Percentiles rank a stretch among this genome's conserved stretches.
phyloP scores from a whole-genome alignment of 805 yeast species.

The Barnettozyma salicaria region DNA sequence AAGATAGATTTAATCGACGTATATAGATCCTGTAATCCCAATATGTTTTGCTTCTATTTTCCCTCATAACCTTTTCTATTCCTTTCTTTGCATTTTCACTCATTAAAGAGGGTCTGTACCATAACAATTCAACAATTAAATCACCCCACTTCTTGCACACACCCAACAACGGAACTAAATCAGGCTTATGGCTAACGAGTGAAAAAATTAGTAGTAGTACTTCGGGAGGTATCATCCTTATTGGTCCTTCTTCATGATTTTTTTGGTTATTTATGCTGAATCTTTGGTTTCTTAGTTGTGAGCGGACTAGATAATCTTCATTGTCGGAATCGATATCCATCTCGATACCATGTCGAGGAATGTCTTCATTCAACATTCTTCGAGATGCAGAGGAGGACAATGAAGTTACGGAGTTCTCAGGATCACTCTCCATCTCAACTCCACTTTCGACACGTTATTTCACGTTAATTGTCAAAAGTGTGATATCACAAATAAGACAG shows the following conservation, averaged over 20 bases:
- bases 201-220: conserved; percentile 62
- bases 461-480: no score
- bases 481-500: background rate
- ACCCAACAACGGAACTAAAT: conserved; percentile 54
- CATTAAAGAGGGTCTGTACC: conserved; percentile 81
- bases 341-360: conserved; percentile 10
- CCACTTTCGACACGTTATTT: no score
- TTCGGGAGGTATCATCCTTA: conserved; percentile 41
- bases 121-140: conserved; percentile 68
- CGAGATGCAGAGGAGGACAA: conserved; percentile 17
- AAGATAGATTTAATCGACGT: conserved; percentile 73
- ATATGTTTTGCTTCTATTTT: conserved; percentile 41
- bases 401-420: conserved; percentile 18
- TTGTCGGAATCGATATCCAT: conserved; percentile 15
- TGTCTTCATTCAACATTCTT: conserved; percentile 9
- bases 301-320: conserved; percentile 12
- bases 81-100: conserved; percentile 42
- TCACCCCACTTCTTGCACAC: conserved; percentile 81
- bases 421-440: conserved; percentile 20
- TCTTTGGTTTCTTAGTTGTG: conserved; percentile 7
- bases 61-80: conserved; percentile 50
- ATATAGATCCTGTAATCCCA: conserved; percentile 67
- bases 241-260: conserved; percentile 16
- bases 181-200: conserved; percentile 51
- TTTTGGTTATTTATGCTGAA: conserved; percentile 2